Conservation (phyloP, 1,284 basidiomycete species). For the Ganoderma sinense region DNA sequence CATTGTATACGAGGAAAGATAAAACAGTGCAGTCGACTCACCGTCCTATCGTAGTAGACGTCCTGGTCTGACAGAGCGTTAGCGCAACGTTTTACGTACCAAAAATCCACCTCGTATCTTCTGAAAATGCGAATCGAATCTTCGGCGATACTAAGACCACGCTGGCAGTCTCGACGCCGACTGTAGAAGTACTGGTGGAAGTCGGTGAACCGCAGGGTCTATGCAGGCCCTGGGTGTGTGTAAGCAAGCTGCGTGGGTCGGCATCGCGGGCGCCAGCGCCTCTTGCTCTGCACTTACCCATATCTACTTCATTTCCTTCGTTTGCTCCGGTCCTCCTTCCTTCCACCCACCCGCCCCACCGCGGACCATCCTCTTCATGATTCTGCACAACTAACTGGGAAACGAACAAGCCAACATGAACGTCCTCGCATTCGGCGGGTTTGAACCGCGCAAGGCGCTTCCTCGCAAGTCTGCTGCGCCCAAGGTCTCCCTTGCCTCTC, state of each 20-base stretch:
- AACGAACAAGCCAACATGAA: slow-evolving; percentile 4
- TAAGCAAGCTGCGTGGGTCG: background rate
- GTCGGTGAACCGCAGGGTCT: background rate
- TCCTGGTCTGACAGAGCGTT: no score
- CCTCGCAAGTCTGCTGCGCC: slow-evolving; percentile 21
- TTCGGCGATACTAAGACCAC: no score
- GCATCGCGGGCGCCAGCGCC: background rate
- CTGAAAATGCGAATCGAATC: no score
- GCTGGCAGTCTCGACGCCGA: background rate
- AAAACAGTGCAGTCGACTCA: no score
- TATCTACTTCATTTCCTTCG: background rate
- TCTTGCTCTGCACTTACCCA: background rate
- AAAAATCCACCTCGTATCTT: no score
- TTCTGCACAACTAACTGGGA: background rate
- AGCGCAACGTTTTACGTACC: no score
- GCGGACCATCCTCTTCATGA: background rate
- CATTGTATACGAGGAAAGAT: no score
- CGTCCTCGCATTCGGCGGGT: slow-evolving; percentile 4
- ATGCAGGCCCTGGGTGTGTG: background rate
- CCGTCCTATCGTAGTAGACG: no score
- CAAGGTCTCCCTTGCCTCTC: slow-evolving; percentile 30
- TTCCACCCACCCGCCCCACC: background rate
- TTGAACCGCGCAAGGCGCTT: background rate
- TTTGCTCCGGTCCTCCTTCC: background rate
- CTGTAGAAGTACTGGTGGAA: background rate